Evolutionary conservation across 805 yeast genomes (phyloP), one percentile per base, ranked within the genome.

Genomic region (Yamadazyma sp.): DNA sequence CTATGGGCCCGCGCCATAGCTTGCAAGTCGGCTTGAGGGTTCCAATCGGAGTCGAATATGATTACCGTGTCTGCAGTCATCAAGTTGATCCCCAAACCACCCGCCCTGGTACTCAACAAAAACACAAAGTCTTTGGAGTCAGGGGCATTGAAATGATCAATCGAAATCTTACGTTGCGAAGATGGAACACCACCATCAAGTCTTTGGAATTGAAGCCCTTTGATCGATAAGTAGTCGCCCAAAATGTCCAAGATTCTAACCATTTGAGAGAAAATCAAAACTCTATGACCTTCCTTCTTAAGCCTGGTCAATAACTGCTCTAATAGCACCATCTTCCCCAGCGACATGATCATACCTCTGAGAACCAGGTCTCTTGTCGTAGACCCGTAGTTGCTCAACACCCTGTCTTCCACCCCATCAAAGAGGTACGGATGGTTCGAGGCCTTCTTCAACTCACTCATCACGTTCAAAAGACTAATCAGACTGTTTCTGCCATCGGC

Each of bases 1-100:
- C 99, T 82, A 66, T 93, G 99, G 3, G 99, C 99, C 64, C 99
- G 80, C 0, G 99, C 99, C 99, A 93, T 93, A 1, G 99, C 99
- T 64, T 93, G 99, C 53, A 93, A 71, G 73, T 93, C 99, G 0
- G 99, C 99, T 61, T 93, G 99, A 0, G 99, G 99, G 57, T 93
- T 93, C 99, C 99, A 93, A 67, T 93, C 99, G 4, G 96, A 87
- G 63, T 93, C 99, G 64, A 93, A 93, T 27, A 93, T 91, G 50
- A 93, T 87, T 19, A 93, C 99, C 6, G 99, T 93, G 57, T 93
- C 99, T 3, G 99, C 99, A 5, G 99, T 93, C 99, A 93, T 93
- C 58, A 93, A 72, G 60, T 93, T 93, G 58, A 93, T 93, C 64
- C 99, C 99, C 44, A 93, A 72, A 38, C 99, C 99, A 70, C 99